Evolutionary conservation across 306 rosid species (phyloP).

Genomic region (Quercus engelmannii): DNA sequence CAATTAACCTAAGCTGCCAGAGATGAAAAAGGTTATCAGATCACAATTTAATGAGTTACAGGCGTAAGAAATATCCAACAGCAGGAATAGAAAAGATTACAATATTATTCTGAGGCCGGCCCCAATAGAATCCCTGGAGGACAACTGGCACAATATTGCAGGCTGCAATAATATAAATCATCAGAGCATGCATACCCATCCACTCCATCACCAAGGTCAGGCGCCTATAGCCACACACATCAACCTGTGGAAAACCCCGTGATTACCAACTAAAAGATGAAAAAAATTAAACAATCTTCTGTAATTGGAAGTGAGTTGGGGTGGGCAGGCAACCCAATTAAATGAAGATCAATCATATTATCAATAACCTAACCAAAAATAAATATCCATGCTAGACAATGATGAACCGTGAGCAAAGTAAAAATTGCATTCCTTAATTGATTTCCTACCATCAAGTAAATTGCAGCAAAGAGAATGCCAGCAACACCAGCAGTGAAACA

Average conservation of each 20-base stretch:
- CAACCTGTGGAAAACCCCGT: conserved; percentile 50
- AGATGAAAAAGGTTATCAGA: not conserved
- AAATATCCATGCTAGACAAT: not conserved
- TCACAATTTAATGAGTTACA: not conserved
- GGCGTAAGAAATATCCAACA: not conserved
- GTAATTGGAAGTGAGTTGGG: not conserved
- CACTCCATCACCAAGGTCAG: conserved; percentile 59
- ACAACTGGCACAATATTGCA: conserved; percentile 83
- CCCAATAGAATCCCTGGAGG: conserved; percentile 82
- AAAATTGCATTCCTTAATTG: not conserved
- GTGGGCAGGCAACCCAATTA: not conserved
- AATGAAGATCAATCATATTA: not conserved
- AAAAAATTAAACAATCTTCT: not conserved
- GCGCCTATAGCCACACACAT: conserved; percentile 71
- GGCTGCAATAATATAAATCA: conserved; percentile 69
- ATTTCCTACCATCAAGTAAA: conserved; percentile 73
- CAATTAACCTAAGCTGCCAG: conserved; percentile 56
- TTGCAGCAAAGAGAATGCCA: conserved; percentile 67
- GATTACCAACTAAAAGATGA: not conserved
- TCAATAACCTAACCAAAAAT: not conserved
- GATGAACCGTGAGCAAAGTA: conserved; percentile 2
- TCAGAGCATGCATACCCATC: conserved; percentile 91
- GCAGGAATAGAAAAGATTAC: conserved; percentile 35
- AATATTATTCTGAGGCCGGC: conserved; percentile 69
- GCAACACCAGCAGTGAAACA: conserved; percentile 84